Evolutionary conservation across 2,329 filamentous ascomycete species (phyloP), one percentile per base, ranked within the genome.

Genomic region (Chaetomium sp.): DNA sequence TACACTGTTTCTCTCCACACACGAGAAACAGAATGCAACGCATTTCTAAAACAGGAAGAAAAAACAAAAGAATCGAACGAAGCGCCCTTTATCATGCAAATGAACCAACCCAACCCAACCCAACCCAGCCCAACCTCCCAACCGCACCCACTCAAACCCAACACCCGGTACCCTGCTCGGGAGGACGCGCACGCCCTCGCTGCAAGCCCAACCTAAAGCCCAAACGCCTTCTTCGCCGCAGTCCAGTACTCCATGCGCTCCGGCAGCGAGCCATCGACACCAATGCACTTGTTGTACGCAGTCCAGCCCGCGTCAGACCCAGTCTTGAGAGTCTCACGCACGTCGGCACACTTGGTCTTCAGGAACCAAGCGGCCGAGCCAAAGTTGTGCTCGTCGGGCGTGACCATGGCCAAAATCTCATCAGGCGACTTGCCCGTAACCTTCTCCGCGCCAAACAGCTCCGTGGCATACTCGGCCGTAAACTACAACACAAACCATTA

Each of bases 341-440:
- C 76, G 2, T 67, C 67, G 0, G 65, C 9, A 72, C 83, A 85
- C 72, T 84, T 72, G 1, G 74, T 81, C 0, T 71, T 72, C 27
- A 83, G 70, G 74, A 80, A 86, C 84, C 84, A 86, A 2, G 82
- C 71, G 7, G 78, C 83, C 50, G 77, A 80, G 64, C 76, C 82
- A 74, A 86, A 86, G 76, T 85, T 84, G 76, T 81, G 80, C 71
- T 82, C 70, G 72, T 86, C 82, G 16, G 72, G 71, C 2, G 72
- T 76, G 50, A 86, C 76, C 23, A 84, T 75, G 23, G 73, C 75
- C 55, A 85, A 76, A 13, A 85, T 68, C 21, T 74, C 68, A 70
- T 78, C 76, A 60, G 78, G 75, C 70, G 76, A 70, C 45, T 70
- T 65, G 59, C 74, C 70, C 13, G 71, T 70, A 10, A 76, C 71